Evolutionary conservation across 1,284 basidiomycete species (phyloP).

Genomic region (Peniophora sp.): DNA sequence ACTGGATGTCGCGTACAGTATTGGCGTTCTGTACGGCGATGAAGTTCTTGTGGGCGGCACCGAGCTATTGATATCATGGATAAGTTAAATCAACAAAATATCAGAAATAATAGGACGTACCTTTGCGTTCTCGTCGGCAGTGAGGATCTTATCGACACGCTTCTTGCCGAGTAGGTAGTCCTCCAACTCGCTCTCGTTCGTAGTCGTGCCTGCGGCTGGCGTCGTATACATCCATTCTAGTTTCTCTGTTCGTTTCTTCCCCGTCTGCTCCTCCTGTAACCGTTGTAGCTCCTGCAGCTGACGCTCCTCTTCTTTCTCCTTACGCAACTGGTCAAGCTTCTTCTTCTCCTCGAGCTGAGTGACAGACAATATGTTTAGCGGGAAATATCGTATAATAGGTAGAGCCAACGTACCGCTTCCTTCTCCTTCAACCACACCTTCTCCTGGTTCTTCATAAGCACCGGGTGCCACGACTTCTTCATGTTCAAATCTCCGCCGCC

Average conservation of each 20-base stretch:
- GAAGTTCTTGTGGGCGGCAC: slow-evolving; percentile 81
- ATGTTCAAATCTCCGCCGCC: slow-evolving; percentile 92
- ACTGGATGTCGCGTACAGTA: slow-evolving; percentile 78
- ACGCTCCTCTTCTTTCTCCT: slow-evolving; percentile 96
- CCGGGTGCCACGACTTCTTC: slow-evolving; percentile 99
- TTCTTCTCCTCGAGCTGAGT: slow-evolving; percentile 92
- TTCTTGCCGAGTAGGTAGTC: slow-evolving; percentile 98
- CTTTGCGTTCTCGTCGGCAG: slow-evolving; percentile 83
- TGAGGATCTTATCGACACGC: slow-evolving; percentile 92
- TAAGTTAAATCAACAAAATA: background rate
- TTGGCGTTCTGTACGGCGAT: slow-evolving; percentile 94
- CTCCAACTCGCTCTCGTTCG: slow-evolving; percentile 89
- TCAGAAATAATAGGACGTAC: slow-evolving; percentile 31
- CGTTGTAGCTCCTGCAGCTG: slow-evolving; percentile 95
- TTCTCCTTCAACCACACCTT: slow-evolving; percentile 98
- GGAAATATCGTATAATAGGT: slow-evolving; percentile 5
- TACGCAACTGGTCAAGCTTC: slow-evolving; percentile 91
- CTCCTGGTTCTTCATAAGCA: slow-evolving; percentile 98
- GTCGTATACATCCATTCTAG: slow-evolving; percentile 99
- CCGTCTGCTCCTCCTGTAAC: slow-evolving; percentile 89
- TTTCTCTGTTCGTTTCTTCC: slow-evolving; percentile 89
- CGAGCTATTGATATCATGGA: slow-evolving; percentile 40
- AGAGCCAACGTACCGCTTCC: slow-evolving; percentile 63
- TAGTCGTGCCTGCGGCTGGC: slow-evolving; percentile 75
- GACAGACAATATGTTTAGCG: slow-evolving; percentile 6